Evolutionary conservation across 148 eudicot genomes (phyloP).

Genomic region (Cornus suecica): DNA sequence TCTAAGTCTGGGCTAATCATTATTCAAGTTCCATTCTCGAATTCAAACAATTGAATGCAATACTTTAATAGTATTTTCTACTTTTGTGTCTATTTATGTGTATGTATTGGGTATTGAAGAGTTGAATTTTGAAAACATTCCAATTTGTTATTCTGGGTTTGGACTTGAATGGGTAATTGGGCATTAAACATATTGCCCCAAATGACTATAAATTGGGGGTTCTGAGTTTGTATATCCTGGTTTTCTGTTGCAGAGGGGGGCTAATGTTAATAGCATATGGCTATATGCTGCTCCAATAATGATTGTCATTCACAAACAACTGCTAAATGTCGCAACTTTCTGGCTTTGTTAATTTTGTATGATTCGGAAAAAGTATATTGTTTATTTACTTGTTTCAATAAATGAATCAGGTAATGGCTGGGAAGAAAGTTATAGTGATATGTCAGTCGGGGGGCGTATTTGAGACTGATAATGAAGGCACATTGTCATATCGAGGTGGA

Average conservation of each 20-base stretch:
- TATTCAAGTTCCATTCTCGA: no score
- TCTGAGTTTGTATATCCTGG: not conserved
- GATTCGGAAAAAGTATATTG: not conserved
- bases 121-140: no score
- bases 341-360: not conserved
- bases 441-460: constrained; percentile 87
- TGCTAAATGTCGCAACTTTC: not conserved
- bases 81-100: no score
- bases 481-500: constrained; percentile 70
- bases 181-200: no score
- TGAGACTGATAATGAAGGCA: constrained; percentile 50
- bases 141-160: no score
- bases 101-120: no score
- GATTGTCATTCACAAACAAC: not conserved
- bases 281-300: not conserved
- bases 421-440: constrained; percentile 74
- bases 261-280: no score
- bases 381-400: not conserved
- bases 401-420: constrained; percentile 51
- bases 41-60: no score
- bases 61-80: no score
- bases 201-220: not conserved
- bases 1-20: no score
- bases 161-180: no score
- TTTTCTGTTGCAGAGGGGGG: not conserved